Evolutionary conservation across 805 yeast genomes (phyloP).

Genomic region (Diddensiella santjacobensis): DNA sequence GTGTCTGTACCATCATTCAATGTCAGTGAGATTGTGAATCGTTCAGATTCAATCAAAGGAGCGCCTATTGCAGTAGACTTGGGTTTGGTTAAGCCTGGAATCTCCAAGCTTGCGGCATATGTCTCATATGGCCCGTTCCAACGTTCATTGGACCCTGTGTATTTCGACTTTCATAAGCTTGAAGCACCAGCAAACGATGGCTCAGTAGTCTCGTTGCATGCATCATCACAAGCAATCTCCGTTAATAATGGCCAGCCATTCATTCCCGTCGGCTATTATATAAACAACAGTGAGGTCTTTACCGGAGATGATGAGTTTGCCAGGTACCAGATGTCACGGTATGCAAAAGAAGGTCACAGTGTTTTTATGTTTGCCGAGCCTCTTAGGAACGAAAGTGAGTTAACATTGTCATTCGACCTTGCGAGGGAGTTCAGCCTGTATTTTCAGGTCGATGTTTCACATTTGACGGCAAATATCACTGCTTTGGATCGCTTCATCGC

Average conservation of each 20-base stretch:
- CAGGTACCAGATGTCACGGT: conserved; percentile 1
- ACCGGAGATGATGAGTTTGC: conserved; percentile 4
- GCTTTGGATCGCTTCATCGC: conserved; percentile 2
- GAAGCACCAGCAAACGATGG: conserved; percentile 1
- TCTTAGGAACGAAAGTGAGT: conserved; percentile 3
- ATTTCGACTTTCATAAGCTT: conserved; percentile 10
- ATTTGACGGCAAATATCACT: conserved; percentile 7
- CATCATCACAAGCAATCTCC: conserved; percentile 6
- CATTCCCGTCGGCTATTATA: conserved; percentile 15
- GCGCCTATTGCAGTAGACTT: conserved; percentile 11
- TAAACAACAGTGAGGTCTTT: conserved; percentile 2
- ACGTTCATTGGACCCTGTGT: conserved; percentile 9
- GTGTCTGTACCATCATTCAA: conserved; percentile 14
- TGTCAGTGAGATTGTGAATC: conserved; percentile 3
- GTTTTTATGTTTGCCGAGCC: conserved; percentile 12
- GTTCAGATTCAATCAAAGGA: conserved; percentile 10
- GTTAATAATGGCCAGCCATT: conserved; percentile 10
- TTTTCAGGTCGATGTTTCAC: conserved; percentile 13
- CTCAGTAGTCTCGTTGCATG: conserved; percentile 6
- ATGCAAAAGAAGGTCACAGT: conserved; percentile 13
- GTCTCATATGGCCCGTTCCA: conserved; percentile 9
- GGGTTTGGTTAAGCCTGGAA: conserved; percentile 5
- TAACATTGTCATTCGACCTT: conserved; percentile 11
- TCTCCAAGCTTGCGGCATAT: conserved; percentile 8
- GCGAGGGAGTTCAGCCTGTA: conserved; percentile 10